A percentile compares a stretch with the other conserved stretches of the same genome.
These are phyloP conservation scores for Colletotrichum liriopes DNA, from an alignment of 2,329 filamentous ascomycete genomes.

Conservation along the genomic window DNA sequence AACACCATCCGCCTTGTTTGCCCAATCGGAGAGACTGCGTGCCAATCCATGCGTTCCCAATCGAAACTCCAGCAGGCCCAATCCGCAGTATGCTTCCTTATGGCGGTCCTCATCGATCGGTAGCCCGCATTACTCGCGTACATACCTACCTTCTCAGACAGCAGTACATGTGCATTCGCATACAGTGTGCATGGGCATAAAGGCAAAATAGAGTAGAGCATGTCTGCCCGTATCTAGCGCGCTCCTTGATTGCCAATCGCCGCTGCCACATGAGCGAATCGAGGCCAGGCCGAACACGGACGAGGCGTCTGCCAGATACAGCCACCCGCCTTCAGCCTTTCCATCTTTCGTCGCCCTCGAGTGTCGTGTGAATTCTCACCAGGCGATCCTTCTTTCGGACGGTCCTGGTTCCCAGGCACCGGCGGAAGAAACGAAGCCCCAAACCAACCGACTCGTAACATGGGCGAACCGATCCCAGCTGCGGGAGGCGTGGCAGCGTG, in stretches of 20 bases:
- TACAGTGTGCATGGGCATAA: slow-evolving; percentile 16
- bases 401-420: not conserved
- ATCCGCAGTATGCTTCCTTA: slow-evolving; percentile 5
- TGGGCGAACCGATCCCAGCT: not conserved
- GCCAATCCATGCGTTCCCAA: slow-evolving; percentile 30
- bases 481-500: slow-evolving; percentile 7
- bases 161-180: slow-evolving; percentile 21
- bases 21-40: slow-evolving; percentile 2
- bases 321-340: slow-evolving; percentile 14
- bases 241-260: not conserved
- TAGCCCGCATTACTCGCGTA: slow-evolving; percentile 30
- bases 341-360: not conserved
- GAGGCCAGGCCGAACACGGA: slow-evolving; percentile 11
- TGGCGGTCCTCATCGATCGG: slow-evolving; percentile 2
- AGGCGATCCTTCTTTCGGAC: slow-evolving; percentile 5
- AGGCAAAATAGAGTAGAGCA: not conserved
- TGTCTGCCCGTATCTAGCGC: not conserved
- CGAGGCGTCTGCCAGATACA: slow-evolving; percentile 26
- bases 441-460: not conserved
- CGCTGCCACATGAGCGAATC: not conserved
- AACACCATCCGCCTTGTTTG: slow-evolving; percentile 13
- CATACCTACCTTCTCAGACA: slow-evolving; percentile 32
- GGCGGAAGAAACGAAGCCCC: not conserved
- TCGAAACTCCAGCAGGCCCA: slow-evolving; percentile 5
- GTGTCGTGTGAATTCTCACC: not conserved